Evolutionary conservation across 371 early-diverging fungal species (phyloP), one percentile per base, ranked within the genome.

Genomic region (Mortierella sp.): DNA sequence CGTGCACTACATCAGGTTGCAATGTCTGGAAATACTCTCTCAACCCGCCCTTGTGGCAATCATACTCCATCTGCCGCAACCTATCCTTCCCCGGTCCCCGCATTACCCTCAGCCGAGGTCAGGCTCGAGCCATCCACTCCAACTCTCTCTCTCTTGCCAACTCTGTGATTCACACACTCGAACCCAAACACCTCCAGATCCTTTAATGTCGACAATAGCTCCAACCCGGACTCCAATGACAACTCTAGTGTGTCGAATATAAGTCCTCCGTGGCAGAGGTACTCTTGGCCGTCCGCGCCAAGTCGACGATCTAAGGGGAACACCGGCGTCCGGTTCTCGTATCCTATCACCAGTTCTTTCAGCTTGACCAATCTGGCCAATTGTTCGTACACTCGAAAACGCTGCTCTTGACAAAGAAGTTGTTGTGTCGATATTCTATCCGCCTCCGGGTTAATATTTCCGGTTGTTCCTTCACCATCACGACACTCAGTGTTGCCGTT

Each of bases 101-200:
- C 70, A 77, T 72, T 31, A 38, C 19, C 60, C 48, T 44, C 58
- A 76, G 11, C 70, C 21, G 8, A 24, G n/a, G n/a, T n/a, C n/a
- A n/a, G n/a, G n/a, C n/a, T n/a, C n/a, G n/a, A 8, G 54, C 55
- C 70, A 76, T 76, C 57, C 70, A 76, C 8, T 70, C 48, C 1
- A 76, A 38, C 42, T 9, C 48, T 76, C 76, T 76, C 76, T 28
- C 13, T n/a, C 54, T 47, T 65, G 13, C 76, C 71, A 38, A 76
- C 31, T 28, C 38, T 3, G 13, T 70, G 50, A 7, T 76, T 42
- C 14, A 21, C 14, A 0, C 42, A n/a, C 31, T 55, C 42, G n/a
- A 70, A 47, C 24, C 55, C 76, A 68, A 52, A 52, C 76, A 70
- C 7, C 42, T 42, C 42, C 44, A 76, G 71, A 26, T 70, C 34